phyloP scores from a whole-genome alignment of 768 basidiomycete genomes.

The Favolaschia claudopus region DNA sequence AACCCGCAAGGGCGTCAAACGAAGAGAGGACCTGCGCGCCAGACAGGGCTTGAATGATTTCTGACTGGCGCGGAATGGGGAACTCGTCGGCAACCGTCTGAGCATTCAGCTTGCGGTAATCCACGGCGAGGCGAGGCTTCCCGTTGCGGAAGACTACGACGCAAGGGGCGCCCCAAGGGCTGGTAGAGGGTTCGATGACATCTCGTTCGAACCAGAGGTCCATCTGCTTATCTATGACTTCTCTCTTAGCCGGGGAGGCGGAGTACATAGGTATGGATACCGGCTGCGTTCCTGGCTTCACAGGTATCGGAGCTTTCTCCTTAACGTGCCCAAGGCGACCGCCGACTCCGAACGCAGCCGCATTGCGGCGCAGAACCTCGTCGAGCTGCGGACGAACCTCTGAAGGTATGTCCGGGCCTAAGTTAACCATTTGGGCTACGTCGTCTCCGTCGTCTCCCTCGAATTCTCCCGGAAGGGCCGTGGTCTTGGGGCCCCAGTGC shows the following conservation, averaged over 20 bases:
- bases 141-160: no score
- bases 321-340: conserved; percentile 30
- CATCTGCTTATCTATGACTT: no score
- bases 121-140: no score
- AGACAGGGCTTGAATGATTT: conserved; percentile 32
- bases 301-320: no score
- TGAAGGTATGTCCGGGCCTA: conserved; percentile 25
- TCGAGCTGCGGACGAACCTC: not conserved
- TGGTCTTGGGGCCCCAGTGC: conserved; percentile 28
- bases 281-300: conserved; percentile 19
- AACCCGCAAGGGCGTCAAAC: conserved; percentile 37
- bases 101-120: no score
- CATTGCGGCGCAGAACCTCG: conserved; percentile 8
- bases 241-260: conserved; percentile 31
- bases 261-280: conserved; percentile 32
- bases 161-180: no score
- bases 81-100: conserved; percentile 33
- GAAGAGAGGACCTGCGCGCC: conserved; percentile 25
- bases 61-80: conserved; percentile 32
- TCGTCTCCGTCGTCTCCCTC: not conserved
- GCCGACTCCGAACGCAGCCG: conserved; percentile 29
- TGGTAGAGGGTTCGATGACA: conserved; percentile 39
- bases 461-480: conserved; percentile 25
- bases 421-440: conserved; percentile 12
- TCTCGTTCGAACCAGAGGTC: conserved; percentile 33